These are phyloP conservation scores for Casuarina equisetifolia DNA, from an alignment of 306 rosid species.

Conservation along the genomic window DNA sequence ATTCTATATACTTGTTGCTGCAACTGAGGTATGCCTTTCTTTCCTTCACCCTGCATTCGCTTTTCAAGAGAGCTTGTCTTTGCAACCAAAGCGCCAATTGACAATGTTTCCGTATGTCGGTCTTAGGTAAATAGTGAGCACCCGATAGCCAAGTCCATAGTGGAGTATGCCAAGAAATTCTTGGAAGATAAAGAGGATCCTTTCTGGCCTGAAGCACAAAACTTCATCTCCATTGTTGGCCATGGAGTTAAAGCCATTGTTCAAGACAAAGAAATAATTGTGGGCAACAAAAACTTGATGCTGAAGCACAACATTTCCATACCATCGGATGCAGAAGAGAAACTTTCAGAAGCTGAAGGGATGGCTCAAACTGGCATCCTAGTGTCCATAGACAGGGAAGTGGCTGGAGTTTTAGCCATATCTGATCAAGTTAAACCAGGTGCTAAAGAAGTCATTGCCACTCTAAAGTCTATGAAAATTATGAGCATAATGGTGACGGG, in stretches of 20 bases:
- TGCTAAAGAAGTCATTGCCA: slow-evolving; percentile 62
- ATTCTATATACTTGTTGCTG: slow-evolving; percentile 65
- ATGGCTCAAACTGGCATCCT: slow-evolving; percentile 74
- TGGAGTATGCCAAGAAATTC: slow-evolving; percentile 58
- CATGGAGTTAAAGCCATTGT: slow-evolving; percentile 73
- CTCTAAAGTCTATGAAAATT: slow-evolving; percentile 72
- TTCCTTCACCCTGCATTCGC: background rate
- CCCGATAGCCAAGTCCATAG: slow-evolving; percentile 81
- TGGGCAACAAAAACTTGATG: slow-evolving; percentile 82
- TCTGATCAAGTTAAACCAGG: slow-evolving; percentile 79
- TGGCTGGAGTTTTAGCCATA: slow-evolving; percentile 63
- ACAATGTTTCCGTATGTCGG: slow-evolving; percentile 2
- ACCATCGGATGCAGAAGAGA: slow-evolving; percentile 51
- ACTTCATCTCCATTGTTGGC: slow-evolving; percentile 67
- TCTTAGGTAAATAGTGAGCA: slow-evolving; percentile 85
- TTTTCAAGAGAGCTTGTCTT: background rate
- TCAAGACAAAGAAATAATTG: slow-evolving; percentile 49
- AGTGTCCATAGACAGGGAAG: slow-evolving; percentile 51
- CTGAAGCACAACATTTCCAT: slow-evolving; percentile 41
- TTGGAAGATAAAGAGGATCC: slow-evolving; percentile 49
- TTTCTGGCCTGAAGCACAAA: slow-evolving; percentile 59
- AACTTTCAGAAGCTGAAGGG: slow-evolving; percentile 56
- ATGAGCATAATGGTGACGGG: slow-evolving; percentile 80
- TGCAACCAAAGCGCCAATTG: background rate
- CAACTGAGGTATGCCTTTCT: slow-evolving; percentile 56